Percentiles rank a stretch among this genome's conserved stretches.
These are phyloP conservation scores for Hypoxylon perforatum DNA, from an alignment of 495 filamentous ascomycete species.

Conservation along the genomic window DNA sequence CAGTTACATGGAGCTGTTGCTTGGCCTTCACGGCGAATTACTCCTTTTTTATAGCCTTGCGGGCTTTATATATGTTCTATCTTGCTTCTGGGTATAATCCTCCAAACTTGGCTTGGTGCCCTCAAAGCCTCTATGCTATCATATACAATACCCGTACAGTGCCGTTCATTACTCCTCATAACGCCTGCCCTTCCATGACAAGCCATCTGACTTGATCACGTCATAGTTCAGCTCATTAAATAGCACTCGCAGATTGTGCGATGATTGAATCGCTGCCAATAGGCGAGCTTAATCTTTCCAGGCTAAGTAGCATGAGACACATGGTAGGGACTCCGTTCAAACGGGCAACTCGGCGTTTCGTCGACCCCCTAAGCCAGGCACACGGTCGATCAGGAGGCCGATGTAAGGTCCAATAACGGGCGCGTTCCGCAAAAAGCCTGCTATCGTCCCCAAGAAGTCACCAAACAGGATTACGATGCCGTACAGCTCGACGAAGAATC, in stretches of 20 bases:
- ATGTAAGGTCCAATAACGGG: conserved; percentile 89
- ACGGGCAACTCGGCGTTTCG: conserved; percentile 84
- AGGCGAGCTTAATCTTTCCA: neutral
- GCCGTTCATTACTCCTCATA: conserved; percentile 4
- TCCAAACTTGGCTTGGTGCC: conserved; percentile 30
- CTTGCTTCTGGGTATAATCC: conserved; percentile 38
- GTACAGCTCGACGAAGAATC: conserved; percentile 91
- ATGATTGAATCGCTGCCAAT: neutral
- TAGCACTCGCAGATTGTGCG: neutral
- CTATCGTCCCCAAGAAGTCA: conserved; percentile 94
- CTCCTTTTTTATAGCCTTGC: conserved; percentile 27
- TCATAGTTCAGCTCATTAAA: conserved; percentile 16
- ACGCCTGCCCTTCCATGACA: conserved; percentile 17
- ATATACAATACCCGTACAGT: conserved; percentile 39
- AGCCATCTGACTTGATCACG: conserved; percentile 1
- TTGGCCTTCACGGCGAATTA: conserved; percentile 12
- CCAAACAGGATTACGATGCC: conserved; percentile 94
- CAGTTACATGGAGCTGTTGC: conserved; percentile 20
- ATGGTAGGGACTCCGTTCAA: conserved; percentile 46
- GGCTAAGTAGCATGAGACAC: neutral
- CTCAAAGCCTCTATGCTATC: conserved; percentile 27
- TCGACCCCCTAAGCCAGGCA: conserved; percentile 64
- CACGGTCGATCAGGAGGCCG: conserved; percentile 70
- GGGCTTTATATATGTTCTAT: conserved; percentile 33
- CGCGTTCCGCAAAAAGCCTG: conserved; percentile 83